phyloP scores from a whole-genome alignment of 441 rosid species.

The Corymbia calophylla region DNA sequence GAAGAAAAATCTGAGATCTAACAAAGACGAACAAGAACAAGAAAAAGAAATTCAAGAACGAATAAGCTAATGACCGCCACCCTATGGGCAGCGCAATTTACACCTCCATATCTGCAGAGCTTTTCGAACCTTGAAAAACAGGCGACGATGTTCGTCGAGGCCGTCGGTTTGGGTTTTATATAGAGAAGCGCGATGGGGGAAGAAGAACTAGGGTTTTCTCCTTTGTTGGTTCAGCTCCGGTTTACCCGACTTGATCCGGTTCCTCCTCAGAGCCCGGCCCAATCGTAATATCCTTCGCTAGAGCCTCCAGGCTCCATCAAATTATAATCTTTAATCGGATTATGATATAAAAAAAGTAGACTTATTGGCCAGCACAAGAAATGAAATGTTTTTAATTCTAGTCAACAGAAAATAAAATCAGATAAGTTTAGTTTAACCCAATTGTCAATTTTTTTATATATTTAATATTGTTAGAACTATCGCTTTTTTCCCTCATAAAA shows the following conservation, averaged over 20 bases:
- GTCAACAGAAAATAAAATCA: not conserved
- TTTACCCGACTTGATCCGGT: not conserved
- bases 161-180: not conserved
- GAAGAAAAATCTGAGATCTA: not conserved
- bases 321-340: not conserved
- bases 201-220: not conserved
- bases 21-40: not conserved
- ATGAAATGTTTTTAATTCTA: not conserved
- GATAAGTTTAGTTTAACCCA: not conserved
- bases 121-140: too few species aligned
- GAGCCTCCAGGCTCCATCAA: not conserved
- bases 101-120: not conserved
- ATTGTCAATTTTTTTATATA: not conserved
- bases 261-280: not conserved
- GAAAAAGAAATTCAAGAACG: not conserved
- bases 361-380: not conserved
- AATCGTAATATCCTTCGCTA: not conserved
- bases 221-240: not conserved
- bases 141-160: too few species aligned
- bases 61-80: not conserved
- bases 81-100: fast-evolving
- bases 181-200: not conserved
- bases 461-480: not conserved
- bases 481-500: not conserved
- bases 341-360: not conserved